phyloP scores from a whole-genome alignment of 2,329 filamentous ascomycete genomes.

The Davidsoniella neocaledoniae region DNA sequence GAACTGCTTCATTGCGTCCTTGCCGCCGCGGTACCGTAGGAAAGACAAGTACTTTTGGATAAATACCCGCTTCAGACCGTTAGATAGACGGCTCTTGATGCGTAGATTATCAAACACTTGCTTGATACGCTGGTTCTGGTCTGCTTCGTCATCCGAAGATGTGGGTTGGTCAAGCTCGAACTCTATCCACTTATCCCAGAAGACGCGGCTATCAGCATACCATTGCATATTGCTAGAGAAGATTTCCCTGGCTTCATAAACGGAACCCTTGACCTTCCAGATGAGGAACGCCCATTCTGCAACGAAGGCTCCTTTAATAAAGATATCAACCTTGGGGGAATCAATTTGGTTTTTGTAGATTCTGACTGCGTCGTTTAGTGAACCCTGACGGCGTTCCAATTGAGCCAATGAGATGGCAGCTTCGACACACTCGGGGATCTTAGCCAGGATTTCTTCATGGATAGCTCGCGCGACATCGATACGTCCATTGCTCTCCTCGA shows the following conservation, averaged over 20 bases:
- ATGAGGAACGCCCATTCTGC: constrained; percentile 75
- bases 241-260: constrained; percentile 65
- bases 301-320: constrained; percentile 72
- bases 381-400: constrained; percentile 64
- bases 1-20: constrained; percentile 74
- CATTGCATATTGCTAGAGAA: constrained; percentile 70
- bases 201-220: constrained; percentile 70
- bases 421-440: constrained; percentile 68
- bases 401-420: constrained; percentile 81
- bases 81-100: constrained; percentile 52
- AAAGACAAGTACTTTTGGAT: constrained; percentile 67
- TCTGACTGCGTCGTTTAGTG: constrained; percentile 68
- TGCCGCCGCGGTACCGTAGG: constrained; percentile 64
- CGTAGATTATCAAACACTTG: constrained; percentile 62
- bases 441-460: constrained; percentile 60
- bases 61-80: constrained; percentile 54
- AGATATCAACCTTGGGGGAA: constrained; percentile 51
- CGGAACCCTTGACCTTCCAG: constrained; percentile 72
- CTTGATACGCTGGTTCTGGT: constrained; percentile 60
- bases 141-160: constrained; percentile 41
- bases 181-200: constrained; percentile 78
- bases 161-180: constrained; percentile 80
- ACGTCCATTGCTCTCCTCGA: constrained; percentile 72
- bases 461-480: constrained; percentile 69
- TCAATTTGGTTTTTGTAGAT: constrained; percentile 72